Percentiles rank a stretch among this genome's conserved stretches.
Evolutionary conservation across 2,329 filamentous ascomycete species (phyloP).

Genomic region (Pestalotiopsis sp.): DNA sequence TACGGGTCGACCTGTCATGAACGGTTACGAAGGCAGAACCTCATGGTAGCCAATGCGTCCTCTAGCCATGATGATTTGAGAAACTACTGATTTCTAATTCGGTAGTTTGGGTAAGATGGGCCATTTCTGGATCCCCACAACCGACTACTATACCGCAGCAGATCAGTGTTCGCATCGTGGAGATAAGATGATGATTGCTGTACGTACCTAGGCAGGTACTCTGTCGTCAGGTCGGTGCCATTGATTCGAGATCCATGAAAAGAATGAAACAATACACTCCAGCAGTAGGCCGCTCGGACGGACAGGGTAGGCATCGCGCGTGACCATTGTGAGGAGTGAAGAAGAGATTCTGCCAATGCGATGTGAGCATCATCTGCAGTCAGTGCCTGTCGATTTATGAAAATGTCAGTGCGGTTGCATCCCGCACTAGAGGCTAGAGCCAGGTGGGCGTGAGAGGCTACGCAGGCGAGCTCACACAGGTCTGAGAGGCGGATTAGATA

Average conservation of each 20-base stretch:
- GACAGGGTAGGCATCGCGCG: not conserved
- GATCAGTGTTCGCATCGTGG: not conserved
- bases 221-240: not conserved
- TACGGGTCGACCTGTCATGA: not conserved
- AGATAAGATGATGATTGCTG: no score
- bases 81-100: not conserved
- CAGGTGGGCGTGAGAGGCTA: not conserved
- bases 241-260: not conserved
- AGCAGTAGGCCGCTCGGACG: not conserved
- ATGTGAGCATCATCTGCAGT: conserved; percentile 2
- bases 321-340: not conserved
- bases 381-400: not conserved
- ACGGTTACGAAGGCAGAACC: not conserved
- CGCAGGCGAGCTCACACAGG: not conserved
- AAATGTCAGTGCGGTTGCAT: conserved; percentile 10
- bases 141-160: not conserved
- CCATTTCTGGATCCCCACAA: not conserved
- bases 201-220: not conserved
- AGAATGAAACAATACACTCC: not conserved
- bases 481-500: not conserved
- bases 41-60: not conserved
- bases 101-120: not conserved
- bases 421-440: conserved; percentile 1
- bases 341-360: not conserved
- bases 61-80: not conserved